Conservation (phyloP, 768 basidiomycete species). For the Leccinum imitatum region DNA sequence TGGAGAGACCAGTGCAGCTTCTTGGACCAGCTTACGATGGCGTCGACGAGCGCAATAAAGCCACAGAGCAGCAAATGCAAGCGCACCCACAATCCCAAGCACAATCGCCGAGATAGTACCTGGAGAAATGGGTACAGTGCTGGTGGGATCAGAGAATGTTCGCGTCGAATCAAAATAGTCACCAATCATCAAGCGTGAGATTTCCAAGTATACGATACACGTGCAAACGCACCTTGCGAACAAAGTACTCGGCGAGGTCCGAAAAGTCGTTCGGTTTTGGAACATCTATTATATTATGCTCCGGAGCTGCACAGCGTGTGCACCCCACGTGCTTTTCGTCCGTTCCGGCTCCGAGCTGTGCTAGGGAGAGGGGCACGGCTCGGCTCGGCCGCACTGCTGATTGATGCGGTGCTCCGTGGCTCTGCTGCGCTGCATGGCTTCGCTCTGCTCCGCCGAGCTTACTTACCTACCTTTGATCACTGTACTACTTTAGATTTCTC, state of each 20-base stretch:
- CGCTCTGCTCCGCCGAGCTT: too few species aligned
- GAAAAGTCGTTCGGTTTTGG: conserved; percentile 94
- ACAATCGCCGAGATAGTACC: conserved; percentile 25
- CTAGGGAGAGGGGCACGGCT: too few species aligned
- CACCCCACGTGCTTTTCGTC: too few species aligned
- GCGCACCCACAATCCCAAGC: conserved; percentile 26
- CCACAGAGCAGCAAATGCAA: conserved; percentile 31
- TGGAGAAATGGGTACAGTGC: conserved; percentile 19
- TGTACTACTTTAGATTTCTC: too few species aligned
- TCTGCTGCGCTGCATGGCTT: too few species aligned
- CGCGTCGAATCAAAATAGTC: conserved; percentile 4
- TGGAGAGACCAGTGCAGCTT: conserved; percentile 14
- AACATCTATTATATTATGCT: conserved; percentile 42
- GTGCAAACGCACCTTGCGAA: conserved; percentile 68
- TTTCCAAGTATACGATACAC: background rate
- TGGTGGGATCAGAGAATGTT: conserved; percentile 9
- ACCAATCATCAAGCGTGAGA: conserved; percentile 1
- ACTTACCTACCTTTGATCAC: too few species aligned
- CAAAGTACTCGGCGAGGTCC: conserved; percentile 89
- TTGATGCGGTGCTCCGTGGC: too few species aligned
- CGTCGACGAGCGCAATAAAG: conserved; percentile 34
- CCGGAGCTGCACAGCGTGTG: too few species aligned
- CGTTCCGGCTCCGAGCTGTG: too few species aligned
- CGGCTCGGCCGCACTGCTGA: too few species aligned
- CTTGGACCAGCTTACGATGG: conserved; percentile 23